These are phyloP conservation scores for Ceratocystis ficicola DNA, from an alignment of 2,329 filamentous ascomycete genomes.

Conservation along the genomic window DNA sequence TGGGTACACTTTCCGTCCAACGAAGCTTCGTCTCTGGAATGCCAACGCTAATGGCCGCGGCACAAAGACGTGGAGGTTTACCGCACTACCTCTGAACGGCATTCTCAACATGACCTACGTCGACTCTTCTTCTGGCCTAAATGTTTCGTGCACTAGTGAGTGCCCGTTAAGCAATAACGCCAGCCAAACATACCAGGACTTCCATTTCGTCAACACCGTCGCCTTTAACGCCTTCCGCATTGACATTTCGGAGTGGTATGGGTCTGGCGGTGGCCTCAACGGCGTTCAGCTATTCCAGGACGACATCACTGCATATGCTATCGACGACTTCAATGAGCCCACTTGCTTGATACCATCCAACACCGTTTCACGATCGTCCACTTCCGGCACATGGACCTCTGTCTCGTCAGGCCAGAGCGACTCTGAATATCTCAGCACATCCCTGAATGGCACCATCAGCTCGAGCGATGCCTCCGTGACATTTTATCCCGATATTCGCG, in stretches of 20 bases:
- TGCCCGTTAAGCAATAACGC: conserved; percentile 71
- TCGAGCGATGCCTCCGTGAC: conserved; percentile 55
- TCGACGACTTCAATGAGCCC: conserved; percentile 81
- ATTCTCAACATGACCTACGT: conserved; percentile 95
- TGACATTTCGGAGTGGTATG: conserved; percentile 80
- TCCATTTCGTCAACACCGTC: conserved; percentile 74
- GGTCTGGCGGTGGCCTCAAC: conserved; percentile 67
- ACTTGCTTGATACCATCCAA: conserved; percentile 51
- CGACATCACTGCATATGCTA: conserved; percentile 72
- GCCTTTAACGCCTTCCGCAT: conserved; percentile 81
- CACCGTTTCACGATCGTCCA: conserved; percentile 50
- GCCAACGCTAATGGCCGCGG: conserved; percentile 72
- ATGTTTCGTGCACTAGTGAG: conserved; percentile 61
- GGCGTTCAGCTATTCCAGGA: conserved; percentile 81
- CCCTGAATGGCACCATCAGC: conserved; percentile 36
- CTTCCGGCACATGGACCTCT: conserved; percentile 61
- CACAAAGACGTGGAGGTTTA: conserved; percentile 78
- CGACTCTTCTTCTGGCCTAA: conserved; percentile 57
- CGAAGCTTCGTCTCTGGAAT: conserved; percentile 79
- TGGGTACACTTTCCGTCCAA: conserved; percentile 72
- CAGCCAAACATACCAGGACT: conserved; percentile 65
- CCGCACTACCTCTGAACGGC: conserved; percentile 71
- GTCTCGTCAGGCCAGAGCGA: conserved; percentile 53
- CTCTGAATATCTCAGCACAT: conserved; percentile 64
- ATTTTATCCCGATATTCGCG: conserved; percentile 71